Base-by-base conservation (phyloP, 2,329 filamentous ascomycete species). In the Fonsecaea nubica region DNA sequence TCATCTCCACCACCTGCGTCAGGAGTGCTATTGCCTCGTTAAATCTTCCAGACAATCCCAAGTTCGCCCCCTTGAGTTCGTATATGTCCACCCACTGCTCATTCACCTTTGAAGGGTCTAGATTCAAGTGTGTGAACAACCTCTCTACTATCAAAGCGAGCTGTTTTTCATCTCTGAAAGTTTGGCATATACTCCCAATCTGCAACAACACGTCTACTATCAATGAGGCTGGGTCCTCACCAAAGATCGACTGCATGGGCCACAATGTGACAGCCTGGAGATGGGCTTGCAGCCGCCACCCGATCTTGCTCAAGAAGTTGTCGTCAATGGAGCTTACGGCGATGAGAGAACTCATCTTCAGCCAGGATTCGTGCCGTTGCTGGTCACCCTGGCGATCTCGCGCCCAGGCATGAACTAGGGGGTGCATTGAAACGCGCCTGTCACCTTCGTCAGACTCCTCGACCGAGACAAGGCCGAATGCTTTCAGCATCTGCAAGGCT, bases 321-420 rank as follows among this genome's bases (percentile, higher is more conserved):
- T 15, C n/a, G 18, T 67, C 54, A 35, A 8, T 10, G 4, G n/a
- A 1, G 60, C 56, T 60, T 8, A 69, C 2, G 35, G 69, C 69
- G 12, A 71, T n/a, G 13, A 72, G n/a, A 61, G 63, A 72, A 21
- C 62, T 61, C 30, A 58, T 62, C 21, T 58, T 33, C 7, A 73
- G 45, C 75, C 73, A 77, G 3, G 73, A 63, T 21, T 64, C 54
- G 42, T 70, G 61, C 45, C 74, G 71, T 52, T 66, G 55, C 9
- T 62, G 59, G 52, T 67, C 35, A 30, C 68, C 57, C 61, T 73
- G 71, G 9, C 75, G 72, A 56, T 77, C 75, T 54, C 71, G 72
- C 18, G 75, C 76, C 77, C 76, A 79, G 2, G 75, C 72, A 62
- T 80, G 77, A 12, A 75, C 72, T 1, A 80, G 70, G 7, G 75